Base-by-base conservation (phyloP, 257 asterid genomes). In the Striga asiatica region DNA sequence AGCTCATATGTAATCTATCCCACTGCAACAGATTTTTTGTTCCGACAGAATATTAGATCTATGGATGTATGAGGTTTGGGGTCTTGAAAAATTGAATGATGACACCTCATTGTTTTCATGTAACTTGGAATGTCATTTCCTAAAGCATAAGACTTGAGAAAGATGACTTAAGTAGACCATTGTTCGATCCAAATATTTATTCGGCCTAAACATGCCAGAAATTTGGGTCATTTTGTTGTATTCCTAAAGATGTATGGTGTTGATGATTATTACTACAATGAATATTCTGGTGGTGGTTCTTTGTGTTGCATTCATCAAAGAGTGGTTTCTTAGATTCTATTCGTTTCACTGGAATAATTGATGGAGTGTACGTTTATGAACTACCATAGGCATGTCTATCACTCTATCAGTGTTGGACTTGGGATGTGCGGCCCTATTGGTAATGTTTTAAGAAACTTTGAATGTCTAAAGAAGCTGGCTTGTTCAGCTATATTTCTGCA, bases 351-450 rank as follows among this genome's bases (percentile, higher is more conserved):
- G 21, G 13, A n/a, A 14, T 39, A 1, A 10, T 18, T 13, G 10
- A 39, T 39, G 11, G 5, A 8, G 52, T 58, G 29, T 35, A 24
- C 45, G 8, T 51, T 42, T 25, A 35, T 29, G 53, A 34, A 20
- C 28, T 56, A 18, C 35, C 50, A 2, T 37, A 22, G 27, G 58
- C 48, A 39, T 50, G 14, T 48, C 13, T 38, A 31, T 43, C 52
- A 54, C 56, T 32, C 32, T 14, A 35, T 22, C 49, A 41, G 10
- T 28, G 21, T 48, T 56, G 28, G 31, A 17, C 12, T 32, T 62
- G 6, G 9, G 45, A 34, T 38, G 32, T 42, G 50, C 59, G 28
- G 65, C 27, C 72, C n/a, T 56, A 43, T 60, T 55, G 61, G 62
- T 46, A 53, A 59, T 55, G 58, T 38, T 41, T 41, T 38, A 35